Evolutionary conservation across 352 stramenopile species (phyloP).

Genomic region (Phytopythium delawarense): DNA sequence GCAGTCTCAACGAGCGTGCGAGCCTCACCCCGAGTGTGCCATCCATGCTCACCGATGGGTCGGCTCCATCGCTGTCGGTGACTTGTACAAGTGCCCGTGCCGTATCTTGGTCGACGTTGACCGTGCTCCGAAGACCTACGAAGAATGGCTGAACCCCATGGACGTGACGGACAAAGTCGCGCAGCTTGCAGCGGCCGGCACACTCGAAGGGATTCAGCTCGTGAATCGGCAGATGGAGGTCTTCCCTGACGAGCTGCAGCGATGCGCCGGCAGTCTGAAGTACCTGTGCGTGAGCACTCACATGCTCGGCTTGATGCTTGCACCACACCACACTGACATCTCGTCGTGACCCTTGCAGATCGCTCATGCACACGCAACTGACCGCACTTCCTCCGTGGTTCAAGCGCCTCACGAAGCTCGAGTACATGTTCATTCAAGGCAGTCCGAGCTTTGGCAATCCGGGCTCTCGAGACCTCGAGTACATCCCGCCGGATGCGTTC

Average conservation of each 20-base stretch:
- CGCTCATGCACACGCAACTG: constrained; percentile 26
- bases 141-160: constrained; percentile 15
- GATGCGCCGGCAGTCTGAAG: constrained; percentile 20
- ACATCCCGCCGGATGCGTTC: constrained; percentile 22
- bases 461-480: constrained; percentile 9
- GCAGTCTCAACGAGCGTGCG: constrained; percentile 15
- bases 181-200: constrained; percentile 21
- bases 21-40: constrained; percentile 12
- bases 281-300: constrained; percentile 23
- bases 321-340: neutral
- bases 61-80: neutral
- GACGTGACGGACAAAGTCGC: constrained; percentile 16
- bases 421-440: constrained; percentile 36
- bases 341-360: constrained; percentile 6
- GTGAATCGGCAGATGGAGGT: constrained; percentile 22
- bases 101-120: constrained; percentile 23
- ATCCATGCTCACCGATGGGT: constrained; percentile 19
- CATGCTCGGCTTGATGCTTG: too few relatives aligned
- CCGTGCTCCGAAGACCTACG: constrained; percentile 12
- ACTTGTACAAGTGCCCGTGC: constrained; percentile 25
- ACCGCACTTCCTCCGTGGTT: constrained; percentile 22
- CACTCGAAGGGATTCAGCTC: constrained; percentile 28
- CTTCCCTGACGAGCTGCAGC: constrained; percentile 17
- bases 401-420: constrained; percentile 21
- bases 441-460: constrained; percentile 5